Percentiles rank a stretch among this genome's conserved stretches.
Evolutionary conservation across 306 rosid genomes (phyloP).

Genomic region (Cicer judaicum): DNA sequence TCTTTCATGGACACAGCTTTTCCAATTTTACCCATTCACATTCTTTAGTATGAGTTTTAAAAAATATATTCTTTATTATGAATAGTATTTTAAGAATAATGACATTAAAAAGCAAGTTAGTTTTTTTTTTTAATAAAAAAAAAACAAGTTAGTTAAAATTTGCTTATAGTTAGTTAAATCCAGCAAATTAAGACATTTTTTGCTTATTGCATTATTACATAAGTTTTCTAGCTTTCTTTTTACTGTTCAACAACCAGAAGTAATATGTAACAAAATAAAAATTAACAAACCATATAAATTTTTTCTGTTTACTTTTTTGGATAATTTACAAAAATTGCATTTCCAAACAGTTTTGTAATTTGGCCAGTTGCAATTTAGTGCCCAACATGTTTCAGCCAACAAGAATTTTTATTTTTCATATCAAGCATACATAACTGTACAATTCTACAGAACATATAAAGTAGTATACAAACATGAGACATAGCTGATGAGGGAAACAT

Average conservation of each 20-base stretch:
- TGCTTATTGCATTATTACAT: background rate
- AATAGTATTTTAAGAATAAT: too few relatives aligned
- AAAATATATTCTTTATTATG: background rate
- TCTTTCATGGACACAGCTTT: slow-evolving; percentile 6
- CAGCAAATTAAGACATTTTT: too few relatives aligned
- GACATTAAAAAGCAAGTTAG: too few relatives aligned
- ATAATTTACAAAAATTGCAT: too few relatives aligned
- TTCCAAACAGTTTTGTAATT: background rate
- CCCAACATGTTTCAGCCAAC: background rate
- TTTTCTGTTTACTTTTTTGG: too few relatives aligned
- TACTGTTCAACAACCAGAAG: background rate
- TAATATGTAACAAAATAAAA: background rate
- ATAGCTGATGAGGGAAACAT: too few relatives aligned
- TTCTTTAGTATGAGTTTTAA: background rate
- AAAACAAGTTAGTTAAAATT: too few relatives aligned
- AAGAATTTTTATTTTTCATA: background rate
- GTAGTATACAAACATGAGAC: too few relatives aligned
- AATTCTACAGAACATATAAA: background rate
- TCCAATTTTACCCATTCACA: slow-evolving; percentile 40
- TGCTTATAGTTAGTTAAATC: too few relatives aligned
- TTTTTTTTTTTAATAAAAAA: too few relatives aligned
- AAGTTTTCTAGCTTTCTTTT: background rate
- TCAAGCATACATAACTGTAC: background rate
- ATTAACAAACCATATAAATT: too few relatives aligned
- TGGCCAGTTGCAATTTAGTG: background rate